A percentile compares a stretch with the other conserved stretches of the same genome.
Evolutionary conservation across 2,329 filamentous ascomycete species (phyloP).

Genomic region (Fusarium phyllophilum): DNA sequence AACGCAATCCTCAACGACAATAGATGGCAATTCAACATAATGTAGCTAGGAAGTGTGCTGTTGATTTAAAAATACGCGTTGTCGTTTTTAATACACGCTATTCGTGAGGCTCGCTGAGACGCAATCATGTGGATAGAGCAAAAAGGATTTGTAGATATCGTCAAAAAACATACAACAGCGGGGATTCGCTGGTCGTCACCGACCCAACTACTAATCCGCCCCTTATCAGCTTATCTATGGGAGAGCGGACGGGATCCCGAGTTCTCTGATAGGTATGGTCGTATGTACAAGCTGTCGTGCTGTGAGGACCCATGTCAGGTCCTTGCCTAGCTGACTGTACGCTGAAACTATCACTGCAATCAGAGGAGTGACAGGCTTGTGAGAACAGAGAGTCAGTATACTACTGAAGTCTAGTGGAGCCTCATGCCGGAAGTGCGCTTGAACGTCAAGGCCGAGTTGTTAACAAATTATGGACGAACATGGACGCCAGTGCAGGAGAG

Average conservation of each 20-base stretch:
- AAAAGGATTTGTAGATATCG: background rate
- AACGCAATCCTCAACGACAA: fast-evolving
- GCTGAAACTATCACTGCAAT: background rate
- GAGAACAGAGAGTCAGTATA: background rate
- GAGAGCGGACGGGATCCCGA: background rate
- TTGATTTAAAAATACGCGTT: background rate
- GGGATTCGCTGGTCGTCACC: background rate
- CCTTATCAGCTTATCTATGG: background rate
- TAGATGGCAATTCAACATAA: fast-evolving
- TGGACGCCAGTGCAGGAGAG: too few relatives aligned
- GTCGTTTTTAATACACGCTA: fast-evolving
- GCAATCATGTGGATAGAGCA: background rate
- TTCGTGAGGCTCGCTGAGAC: fast-evolving
- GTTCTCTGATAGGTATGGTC: background rate
- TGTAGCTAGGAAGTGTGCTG: background rate
- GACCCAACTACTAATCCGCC: background rate
- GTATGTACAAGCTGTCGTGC: background rate
- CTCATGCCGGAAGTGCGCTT: too few relatives aligned
- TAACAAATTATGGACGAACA: too few relatives aligned
- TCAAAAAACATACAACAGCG: background rate
- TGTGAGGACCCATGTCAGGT: background rate
- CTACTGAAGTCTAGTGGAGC: background rate
- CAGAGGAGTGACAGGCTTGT: background rate
- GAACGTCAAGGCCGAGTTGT: too few relatives aligned
- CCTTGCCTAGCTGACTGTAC: fast-evolving